Conservation (phyloP, 2,329 filamentous ascomycete genomes). For the Venturia asperata region DNA sequence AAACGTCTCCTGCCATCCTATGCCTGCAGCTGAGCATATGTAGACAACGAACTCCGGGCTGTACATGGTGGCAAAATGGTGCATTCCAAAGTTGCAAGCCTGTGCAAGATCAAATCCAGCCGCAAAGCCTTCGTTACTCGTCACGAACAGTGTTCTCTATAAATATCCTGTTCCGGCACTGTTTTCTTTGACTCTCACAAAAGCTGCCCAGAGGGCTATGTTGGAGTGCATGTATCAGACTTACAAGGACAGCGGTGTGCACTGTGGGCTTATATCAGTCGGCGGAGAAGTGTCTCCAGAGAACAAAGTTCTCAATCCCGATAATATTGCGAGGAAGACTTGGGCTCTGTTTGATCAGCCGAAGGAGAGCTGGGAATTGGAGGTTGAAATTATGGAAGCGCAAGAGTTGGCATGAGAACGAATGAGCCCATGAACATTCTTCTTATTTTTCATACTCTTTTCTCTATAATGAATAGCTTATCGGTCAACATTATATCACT, state of each 20-base stretch:
- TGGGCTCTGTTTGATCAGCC: slow-evolving; percentile 28
- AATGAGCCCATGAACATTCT: neutral
- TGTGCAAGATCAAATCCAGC: slow-evolving; percentile 26
- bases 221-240: slow-evolving; percentile 2
- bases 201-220: slow-evolving; percentile 19
- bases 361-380: slow-evolving; percentile 32
- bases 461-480: too few species aligned
- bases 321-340: slow-evolving; percentile 22
- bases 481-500: neutral
- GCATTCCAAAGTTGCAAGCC: slow-evolving; percentile 33
- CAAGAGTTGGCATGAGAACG: neutral
- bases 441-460: too few species aligned
- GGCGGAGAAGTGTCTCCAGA: slow-evolving; percentile 22
- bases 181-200: slow-evolving; percentile 30
- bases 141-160: slow-evolving; percentile 45
- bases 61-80: slow-evolving; percentile 43
- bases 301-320: slow-evolving; percentile 21
- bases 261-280: slow-evolving; percentile 24
- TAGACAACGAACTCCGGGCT: slow-evolving; percentile 44
- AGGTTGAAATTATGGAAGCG: slow-evolving; percentile 33
- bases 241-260: slow-evolving; percentile 21
- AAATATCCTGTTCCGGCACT: slow-evolving; percentile 41
- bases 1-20: neutral
- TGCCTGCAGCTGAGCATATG: slow-evolving; percentile 5
- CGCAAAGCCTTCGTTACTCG: slow-evolving; percentile 42